Evolutionary conservation across 169 alveolate genomes (phyloP).

Genomic region (Plasmodium blacklocki): DNA sequence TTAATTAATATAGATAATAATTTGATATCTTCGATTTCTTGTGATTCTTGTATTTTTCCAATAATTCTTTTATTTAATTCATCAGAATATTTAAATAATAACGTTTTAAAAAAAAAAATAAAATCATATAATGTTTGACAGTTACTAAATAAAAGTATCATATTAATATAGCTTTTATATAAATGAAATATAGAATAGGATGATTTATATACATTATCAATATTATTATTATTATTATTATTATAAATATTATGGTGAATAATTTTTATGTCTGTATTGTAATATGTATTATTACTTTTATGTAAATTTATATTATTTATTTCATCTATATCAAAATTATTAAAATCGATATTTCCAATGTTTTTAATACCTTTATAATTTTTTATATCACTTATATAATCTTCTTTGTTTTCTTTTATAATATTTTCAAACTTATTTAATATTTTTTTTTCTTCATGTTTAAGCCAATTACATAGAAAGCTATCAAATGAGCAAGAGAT

Average conservation of each 20-base stretch:
- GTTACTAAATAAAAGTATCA: conserved; percentile 54
- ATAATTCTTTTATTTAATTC: conserved; percentile 58
- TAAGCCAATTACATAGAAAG: conserved; percentile 67
- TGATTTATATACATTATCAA: conserved; percentile 51
- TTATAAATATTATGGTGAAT: neutral
- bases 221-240: conserved; percentile 11
- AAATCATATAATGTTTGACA: conserved; percentile 73
- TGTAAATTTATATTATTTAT: neutral
- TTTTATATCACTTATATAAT: neutral
- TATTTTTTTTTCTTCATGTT: conserved; percentile 71
- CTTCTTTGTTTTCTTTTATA: conserved; percentile 50
- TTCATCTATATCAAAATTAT: neutral
- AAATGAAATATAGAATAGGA: conserved; percentile 63
- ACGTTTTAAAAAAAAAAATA: conserved; percentile 50
- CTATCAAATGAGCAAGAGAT: conserved; percentile 70
- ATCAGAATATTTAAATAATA: conserved; percentile 44
- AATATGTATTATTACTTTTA: neutral
- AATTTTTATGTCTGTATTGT: neutral
- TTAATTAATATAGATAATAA: conserved; percentile 42
- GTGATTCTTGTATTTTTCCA: conserved; percentile 15
- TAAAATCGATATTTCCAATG: too few species aligned
- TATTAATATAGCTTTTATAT: conserved; percentile 62
- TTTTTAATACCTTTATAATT: too few species aligned
- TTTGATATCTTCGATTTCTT: conserved; percentile 20
- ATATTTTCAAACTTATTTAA: conserved; percentile 41